Conservation (phyloP, 1,284 basidiomycete species). For the Trametes pubescens region DNA sequence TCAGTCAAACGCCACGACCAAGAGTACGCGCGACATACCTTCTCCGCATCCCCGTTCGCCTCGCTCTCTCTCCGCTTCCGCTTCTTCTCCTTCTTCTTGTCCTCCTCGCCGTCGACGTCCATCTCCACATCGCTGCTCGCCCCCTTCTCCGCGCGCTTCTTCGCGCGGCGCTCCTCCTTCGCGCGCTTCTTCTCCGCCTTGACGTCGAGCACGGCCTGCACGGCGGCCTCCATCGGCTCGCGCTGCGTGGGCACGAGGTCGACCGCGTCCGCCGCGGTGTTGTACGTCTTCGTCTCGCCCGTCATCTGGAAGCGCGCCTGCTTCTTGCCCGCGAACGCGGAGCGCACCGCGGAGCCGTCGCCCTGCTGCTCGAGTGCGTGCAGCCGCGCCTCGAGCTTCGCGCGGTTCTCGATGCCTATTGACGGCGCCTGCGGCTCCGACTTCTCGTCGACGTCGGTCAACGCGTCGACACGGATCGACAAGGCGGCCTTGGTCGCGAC, state of each 20-base stretch:
- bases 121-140: conserved; percentile 46
- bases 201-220: conserved; percentile 73
- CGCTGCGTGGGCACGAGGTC: conserved; percentile 86
- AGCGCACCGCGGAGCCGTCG: conserved; percentile 72
- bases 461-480: conserved; percentile 95
- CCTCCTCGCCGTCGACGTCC: conserved; percentile 36
- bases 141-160: conserved; percentile 50
- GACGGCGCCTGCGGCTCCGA: conserved; percentile 83
- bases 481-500: conserved; percentile 97
- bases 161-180: conserved; percentile 69
- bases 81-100: conserved; percentile 69
- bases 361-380: conserved; percentile 88
- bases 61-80: conserved; percentile 76
- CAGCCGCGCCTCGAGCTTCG: conserved; percentile 94
- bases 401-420: conserved; percentile 92
- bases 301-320: conserved; percentile 84
- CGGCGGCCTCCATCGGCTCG: conserved; percentile 71
- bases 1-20: conserved; percentile 19
- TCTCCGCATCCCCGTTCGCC: conserved; percentile 47
- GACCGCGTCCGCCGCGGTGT: conserved; percentile 81
- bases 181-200: conserved; percentile 84
- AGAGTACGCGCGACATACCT: conserved; percentile 48
- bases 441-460: conserved; percentile 93
- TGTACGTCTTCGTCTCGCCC: conserved; percentile 83
- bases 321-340: conserved; percentile 67